Evolutionary conservation across 371 early-diverging fungal species (phyloP).

Genomic region (Mucor sp.): DNA sequence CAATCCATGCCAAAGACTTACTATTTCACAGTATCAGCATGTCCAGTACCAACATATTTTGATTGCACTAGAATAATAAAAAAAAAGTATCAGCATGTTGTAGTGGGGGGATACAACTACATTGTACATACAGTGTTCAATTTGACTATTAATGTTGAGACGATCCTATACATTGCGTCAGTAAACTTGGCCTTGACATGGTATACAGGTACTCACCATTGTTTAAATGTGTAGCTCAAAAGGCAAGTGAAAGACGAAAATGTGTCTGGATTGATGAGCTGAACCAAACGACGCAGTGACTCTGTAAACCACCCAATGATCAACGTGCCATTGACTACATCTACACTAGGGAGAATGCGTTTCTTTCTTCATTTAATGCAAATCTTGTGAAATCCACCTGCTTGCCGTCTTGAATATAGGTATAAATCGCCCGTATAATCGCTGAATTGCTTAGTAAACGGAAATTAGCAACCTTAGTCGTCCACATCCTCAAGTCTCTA

Average conservation of each 20-base stretch:
- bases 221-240: neutral
- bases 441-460: neutral
- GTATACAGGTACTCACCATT: neutral
- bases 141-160: slow-evolving; percentile 78
- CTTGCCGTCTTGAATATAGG: neutral
- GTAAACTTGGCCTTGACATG: neutral
- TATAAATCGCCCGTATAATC: neutral
- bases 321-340: neutral
- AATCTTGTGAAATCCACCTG: neutral
- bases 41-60: slow-evolving; percentile 89
- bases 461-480: neutral
- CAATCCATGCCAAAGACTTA: slow-evolving; percentile 34
- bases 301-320: neutral
- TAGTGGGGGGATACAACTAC: too few relatives aligned
- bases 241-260: neutral
- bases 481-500: neutral
- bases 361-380: neutral
- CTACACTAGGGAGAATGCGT: neutral
- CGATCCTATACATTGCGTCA: slow-evolving; percentile 54
- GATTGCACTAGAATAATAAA: slow-evolving; percentile 75
- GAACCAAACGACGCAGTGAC: neutral
- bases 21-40: slow-evolving; percentile 91
- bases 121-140: slow-evolving; percentile 71
- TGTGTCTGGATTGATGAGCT: neutral
- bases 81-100: too few relatives aligned